Evolutionary conservation across 331 rosid species (phyloP).

Genomic region (Pyracantha coccinea): DNA sequence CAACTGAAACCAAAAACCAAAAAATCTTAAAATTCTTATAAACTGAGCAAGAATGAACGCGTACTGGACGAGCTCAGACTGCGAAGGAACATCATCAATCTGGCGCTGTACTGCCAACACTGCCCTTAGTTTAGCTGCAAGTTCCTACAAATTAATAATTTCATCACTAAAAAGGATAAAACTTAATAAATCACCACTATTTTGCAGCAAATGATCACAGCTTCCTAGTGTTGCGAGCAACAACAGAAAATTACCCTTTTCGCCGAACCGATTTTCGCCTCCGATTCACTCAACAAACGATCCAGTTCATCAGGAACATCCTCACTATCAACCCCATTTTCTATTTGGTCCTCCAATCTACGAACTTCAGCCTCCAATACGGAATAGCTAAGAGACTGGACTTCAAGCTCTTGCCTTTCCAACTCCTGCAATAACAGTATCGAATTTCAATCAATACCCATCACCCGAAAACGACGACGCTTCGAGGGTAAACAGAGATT

Average conservation of each 20-base stretch:
- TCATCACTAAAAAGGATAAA: not conserved
- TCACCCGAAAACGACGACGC: not conserved
- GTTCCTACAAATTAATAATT: slow-evolving; percentile 37
- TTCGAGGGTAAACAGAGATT: not conserved
- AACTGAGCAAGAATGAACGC: slow-evolving; percentile 1
- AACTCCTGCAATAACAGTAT: slow-evolving; percentile 41
- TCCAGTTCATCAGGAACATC: slow-evolving; percentile 34
- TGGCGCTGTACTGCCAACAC: slow-evolving; percentile 44
- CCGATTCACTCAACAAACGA: slow-evolving; percentile 32
- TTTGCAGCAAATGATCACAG: not conserved
- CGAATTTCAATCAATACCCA: slow-evolving; percentile 4
- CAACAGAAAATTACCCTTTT: slow-evolving; percentile 50
- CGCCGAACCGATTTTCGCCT: slow-evolving; percentile 39
- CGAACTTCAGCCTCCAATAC: slow-evolving; percentile 42
- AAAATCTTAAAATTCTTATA: not conserved
- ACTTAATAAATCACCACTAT: not conserved
- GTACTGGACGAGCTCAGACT: slow-evolving; percentile 75
- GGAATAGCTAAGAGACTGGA: slow-evolving; percentile 25
- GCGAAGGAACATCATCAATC: slow-evolving; percentile 76
- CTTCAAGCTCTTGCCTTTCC: slow-evolving; percentile 46
- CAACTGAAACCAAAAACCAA: not conserved
- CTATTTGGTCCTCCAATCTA: slow-evolving; percentile 47
- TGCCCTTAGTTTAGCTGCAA: slow-evolving; percentile 49
- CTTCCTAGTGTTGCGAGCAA: not conserved
- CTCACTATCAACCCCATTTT: slow-evolving; percentile 28